Conservation (phyloP, 371 early-diverging fungal species). For the Rhizomucor pusillus region DNA sequence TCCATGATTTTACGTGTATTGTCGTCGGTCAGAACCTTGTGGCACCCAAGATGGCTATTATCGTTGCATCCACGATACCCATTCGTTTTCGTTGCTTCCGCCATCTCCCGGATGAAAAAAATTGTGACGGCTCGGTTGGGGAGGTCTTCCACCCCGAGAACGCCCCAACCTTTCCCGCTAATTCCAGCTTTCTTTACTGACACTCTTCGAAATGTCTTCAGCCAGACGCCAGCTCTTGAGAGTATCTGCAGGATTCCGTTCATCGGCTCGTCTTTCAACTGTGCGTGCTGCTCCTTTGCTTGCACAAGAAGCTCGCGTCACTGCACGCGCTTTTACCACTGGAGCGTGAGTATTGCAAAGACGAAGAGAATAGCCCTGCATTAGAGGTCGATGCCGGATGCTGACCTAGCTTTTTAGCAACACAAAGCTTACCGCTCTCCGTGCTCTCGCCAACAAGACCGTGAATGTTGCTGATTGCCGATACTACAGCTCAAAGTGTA, state of each 20-base stretch:
- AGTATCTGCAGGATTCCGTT: slow-evolving; percentile 28
- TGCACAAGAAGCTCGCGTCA: slow-evolving; percentile 18
- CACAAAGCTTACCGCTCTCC: slow-evolving; percentile 46
- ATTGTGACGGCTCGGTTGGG: no score
- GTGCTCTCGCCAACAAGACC: slow-evolving; percentile 33
- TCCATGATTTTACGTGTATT: no score
- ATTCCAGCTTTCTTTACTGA: slow-evolving; percentile 7
- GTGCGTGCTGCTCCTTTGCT: slow-evolving; percentile 32
- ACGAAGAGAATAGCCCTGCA: not conserved
- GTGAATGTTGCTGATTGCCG: slow-evolving; percentile 26
- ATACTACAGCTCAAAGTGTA: slow-evolving; percentile 65
- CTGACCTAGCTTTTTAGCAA: slow-evolving; percentile 20
- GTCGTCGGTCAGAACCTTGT: no score
- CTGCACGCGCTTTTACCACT: slow-evolving; percentile 37
- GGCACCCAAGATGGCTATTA: no score
- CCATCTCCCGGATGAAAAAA: no score
- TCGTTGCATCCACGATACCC: no score
- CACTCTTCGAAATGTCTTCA: slow-evolving; percentile 21
- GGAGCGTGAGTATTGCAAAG: slow-evolving; percentile 24
- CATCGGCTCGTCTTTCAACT: slow-evolving; percentile 37
- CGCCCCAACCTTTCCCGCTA: slow-evolving; percentile 3
- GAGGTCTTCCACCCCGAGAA: no score
- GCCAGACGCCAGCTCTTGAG: slow-evolving; percentile 50
- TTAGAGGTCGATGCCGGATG: not conserved
- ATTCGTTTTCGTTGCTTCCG: no score